phyloP scores from a whole-genome alignment of 805 yeast species.

The Ogataea saltuana region DNA sequence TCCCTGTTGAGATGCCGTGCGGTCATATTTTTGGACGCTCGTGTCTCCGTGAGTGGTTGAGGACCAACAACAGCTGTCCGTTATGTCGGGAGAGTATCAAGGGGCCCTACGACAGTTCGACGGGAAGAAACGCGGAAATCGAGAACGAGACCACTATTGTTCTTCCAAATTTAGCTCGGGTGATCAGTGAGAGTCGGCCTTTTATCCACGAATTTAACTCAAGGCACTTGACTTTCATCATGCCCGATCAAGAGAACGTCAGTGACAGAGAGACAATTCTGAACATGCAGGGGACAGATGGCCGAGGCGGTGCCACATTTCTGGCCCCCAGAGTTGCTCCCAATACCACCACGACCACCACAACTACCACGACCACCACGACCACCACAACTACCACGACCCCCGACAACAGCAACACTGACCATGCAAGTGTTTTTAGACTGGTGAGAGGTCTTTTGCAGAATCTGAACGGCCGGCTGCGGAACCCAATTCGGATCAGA shows the following conservation, averaged over 20 bases:
- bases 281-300: conserved; percentile 15
- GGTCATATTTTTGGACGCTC: conserved; percentile 82
- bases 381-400: conserved; percentile 4
- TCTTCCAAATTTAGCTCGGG: conserved; percentile 38
- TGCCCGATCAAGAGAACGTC: conserved; percentile 31
- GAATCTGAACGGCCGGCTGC: conserved; percentile 26
- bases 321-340: neutral
- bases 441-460: conserved; percentile 27
- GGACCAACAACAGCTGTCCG: conserved; percentile 76
- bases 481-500: conserved; percentile 22
- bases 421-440: conserved; percentile 25
- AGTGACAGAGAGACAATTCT: conserved; percentile 14
- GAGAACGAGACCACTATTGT: conserved; percentile 35
- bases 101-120: conserved; percentile 25
- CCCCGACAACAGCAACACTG: conserved; percentile 5
- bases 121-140: conserved; percentile 11
- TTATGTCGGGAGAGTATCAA: conserved; percentile 68
- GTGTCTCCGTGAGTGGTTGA: conserved; percentile 87
- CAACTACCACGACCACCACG: conserved; percentile 1
- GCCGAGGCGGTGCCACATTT: conserved; percentile 12
- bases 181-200: conserved; percentile 34
- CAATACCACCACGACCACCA: neutral
- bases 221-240: conserved; percentile 33
- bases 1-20: conserved; percentile 78
- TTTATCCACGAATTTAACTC: conserved; percentile 34